Percentiles rank a stretch among this genome's conserved stretches.
Evolutionary conservation across 768 basidiomycete species (phyloP).

Genomic region (Peribolospora kevripleyi): DNA sequence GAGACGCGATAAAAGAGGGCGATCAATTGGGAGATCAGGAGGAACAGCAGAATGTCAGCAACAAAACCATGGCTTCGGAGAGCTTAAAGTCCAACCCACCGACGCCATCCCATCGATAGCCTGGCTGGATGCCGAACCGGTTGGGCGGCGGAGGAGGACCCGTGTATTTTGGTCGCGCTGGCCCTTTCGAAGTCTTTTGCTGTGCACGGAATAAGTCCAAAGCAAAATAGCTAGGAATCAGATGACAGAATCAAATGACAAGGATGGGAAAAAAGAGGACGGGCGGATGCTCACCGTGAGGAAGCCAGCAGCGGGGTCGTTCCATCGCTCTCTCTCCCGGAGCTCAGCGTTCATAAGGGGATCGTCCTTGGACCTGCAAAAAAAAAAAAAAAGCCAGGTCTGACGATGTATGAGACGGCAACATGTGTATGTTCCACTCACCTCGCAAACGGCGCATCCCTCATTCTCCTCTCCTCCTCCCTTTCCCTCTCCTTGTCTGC

Average conservation of each 20-base stretch:
- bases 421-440: conserved; percentile 9
- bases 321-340: conserved; percentile 65
- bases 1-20: neutral
- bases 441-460: conserved; percentile 43
- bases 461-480: conserved; percentile 41
- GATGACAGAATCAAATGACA: neutral
- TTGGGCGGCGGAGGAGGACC: conserved; percentile 82
- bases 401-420: neutral
- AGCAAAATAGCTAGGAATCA: neutral
- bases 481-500: conserved; percentile 44
- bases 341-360: conserved; percentile 59
- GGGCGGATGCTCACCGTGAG: conserved; percentile 36
- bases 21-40: neutral
- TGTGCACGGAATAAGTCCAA: conserved; percentile 17
- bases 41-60: neutral
- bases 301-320: conserved; percentile 93
- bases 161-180: conserved; percentile 56
- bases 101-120: conserved; percentile 95
- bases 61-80: neutral
- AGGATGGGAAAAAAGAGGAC: neutral
- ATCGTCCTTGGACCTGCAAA: conserved; percentile 41
- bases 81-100: conserved; percentile 27
- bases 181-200: conserved; percentile 53
- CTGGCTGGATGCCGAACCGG: conserved; percentile 81
- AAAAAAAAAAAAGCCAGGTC: neutral